Base-by-base conservation (phyloP, 179 eudicot genomes). In the Drosera spatulata region DNA sequence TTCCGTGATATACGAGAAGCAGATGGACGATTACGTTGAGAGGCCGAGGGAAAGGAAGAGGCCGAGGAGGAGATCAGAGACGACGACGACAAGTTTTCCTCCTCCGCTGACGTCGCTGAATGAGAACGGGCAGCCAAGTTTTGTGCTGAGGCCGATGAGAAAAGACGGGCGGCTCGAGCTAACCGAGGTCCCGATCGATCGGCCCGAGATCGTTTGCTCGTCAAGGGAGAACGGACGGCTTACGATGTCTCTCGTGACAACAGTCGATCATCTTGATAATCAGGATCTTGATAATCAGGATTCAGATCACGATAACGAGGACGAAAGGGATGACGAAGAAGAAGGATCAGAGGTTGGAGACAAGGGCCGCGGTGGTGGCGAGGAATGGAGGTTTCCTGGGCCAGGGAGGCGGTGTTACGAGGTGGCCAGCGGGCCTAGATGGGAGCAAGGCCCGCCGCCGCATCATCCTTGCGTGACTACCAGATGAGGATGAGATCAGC, bases 181-280 rank as follows among this genome's bases (percentile, higher is more conserved):
- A 15, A 62, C 47, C 6, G 75, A 63, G 59, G 65, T 75, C 22
- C 60, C 46, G 64, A 68, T 71, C 39, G 37, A 65, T 3, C 61
- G 72, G 50, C 62, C 69, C 14, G 74, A 71, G 68, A 58, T 60
- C 37, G 51, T 78, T 4, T 64, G 58, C 0, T 72, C 74, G 33
- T 68, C 77, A 5, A 63, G 82, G n/a, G 50, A 66, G 62, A 61
- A 78, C 39, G 82, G 82, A 39, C 74, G 82, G 65, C 10, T 78
- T 42, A 75, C 69, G 49, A 60, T 78, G 64, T 55, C 58, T 41
- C 61, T 71, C 9, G 45, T 75, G 4, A 54, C 7, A 11, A 53
- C 50, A 2, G 58, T 41, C 0, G 69, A 58, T 5, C 69, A 62
- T 1, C 57, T 14, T 0, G 65, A 47, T 7, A 61, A 37, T 2